Percentiles rank a stretch among this genome's conserved stretches.
Conservation (phyloP, 73 alveolate species). For the Paramecium sonneborni region DNA sequence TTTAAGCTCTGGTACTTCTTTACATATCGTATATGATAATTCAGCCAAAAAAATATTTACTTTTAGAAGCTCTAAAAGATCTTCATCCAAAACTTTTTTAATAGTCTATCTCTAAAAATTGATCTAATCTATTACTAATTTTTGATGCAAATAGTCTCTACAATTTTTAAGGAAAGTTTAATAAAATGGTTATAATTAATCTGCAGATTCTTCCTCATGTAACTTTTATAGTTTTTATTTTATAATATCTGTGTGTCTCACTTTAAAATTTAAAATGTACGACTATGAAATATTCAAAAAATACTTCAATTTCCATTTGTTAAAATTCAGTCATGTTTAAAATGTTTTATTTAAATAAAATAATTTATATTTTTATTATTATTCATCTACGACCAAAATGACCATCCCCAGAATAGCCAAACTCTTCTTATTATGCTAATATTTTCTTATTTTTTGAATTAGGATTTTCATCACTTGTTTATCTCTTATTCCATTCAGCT, state of each 20-base stretch:
- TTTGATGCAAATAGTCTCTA: constrained; percentile 33
- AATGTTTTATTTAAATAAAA: neutral
- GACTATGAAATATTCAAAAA: neutral
- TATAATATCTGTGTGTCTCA: neutral
- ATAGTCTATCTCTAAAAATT: neutral
- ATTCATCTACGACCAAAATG: neutral
- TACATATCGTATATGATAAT: neutral
- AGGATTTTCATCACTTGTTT: neutral
- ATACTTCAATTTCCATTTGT: constrained; percentile 37
- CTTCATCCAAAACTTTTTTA: constrained; percentile 18
- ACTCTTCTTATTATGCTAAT: neutral
- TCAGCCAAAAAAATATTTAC: neutral
- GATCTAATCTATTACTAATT: neutral
- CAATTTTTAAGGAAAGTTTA: neutral
- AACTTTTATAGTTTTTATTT: neutral
- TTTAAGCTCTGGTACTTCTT: neutral
- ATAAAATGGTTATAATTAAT: neutral
- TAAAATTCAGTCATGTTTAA: neutral
- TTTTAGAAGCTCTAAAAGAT: neutral
- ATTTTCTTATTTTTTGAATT: neutral
- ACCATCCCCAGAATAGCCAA: neutral
- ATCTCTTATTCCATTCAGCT: constrained; percentile 42
- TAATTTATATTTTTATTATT: neutral
- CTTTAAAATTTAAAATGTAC: constrained; percentile 3
- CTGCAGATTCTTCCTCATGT: constrained; percentile 18